These are phyloP conservation scores for Malassezia slooffiae DNA, from an alignment of 1,284 basidiomycete species.

Conservation along the genomic window DNA sequence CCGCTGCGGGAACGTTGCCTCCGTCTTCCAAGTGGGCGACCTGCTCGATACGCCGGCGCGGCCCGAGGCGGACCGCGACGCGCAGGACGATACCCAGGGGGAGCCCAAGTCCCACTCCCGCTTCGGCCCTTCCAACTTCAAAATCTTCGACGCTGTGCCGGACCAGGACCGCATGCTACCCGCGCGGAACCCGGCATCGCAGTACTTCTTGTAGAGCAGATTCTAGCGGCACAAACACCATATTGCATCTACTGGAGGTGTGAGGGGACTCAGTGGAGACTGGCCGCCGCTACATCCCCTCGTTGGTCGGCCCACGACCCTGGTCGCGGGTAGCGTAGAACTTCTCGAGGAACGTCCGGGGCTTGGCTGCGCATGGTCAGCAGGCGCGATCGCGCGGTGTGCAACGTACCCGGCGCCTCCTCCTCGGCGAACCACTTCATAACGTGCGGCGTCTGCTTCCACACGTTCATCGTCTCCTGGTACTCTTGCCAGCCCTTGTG, in stretches of 20 bases:
- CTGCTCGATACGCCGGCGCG: constrained; percentile 17
- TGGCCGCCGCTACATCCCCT: constrained; percentile 14
- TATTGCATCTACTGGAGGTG: too few relatives aligned
- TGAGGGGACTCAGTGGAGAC: too few relatives aligned
- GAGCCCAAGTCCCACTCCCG: constrained; percentile 19
- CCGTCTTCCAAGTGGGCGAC: constrained; percentile 42
- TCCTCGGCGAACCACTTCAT: constrained; percentile 49
- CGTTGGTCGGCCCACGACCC: constrained; percentile 28
- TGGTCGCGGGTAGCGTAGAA: constrained; percentile 56
- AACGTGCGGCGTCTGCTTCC: constrained; percentile 61
- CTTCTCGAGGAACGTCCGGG: constrained; percentile 65
- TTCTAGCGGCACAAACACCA: too few relatives aligned
- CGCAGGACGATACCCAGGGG: constrained; percentile 11
- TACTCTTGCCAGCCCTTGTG: constrained; percentile 78
- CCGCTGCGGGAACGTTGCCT: constrained; percentile 46
- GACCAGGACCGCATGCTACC: constrained; percentile 28
- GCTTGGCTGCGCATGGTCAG: constrained; percentile 35
- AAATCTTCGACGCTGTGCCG: constrained; percentile 48
- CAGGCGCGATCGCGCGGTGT: not conserved
- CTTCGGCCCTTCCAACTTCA: constrained; percentile 46
- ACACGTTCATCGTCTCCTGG: constrained; percentile 83
- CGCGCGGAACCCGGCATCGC: constrained; percentile 17
- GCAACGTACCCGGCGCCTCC: constrained; percentile 25
- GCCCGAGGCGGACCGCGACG: not conserved
- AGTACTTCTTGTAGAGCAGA: constrained; percentile 27